phyloP scores from a whole-genome alignment of 257 asterid species.

The Datura wrightii region DNA sequence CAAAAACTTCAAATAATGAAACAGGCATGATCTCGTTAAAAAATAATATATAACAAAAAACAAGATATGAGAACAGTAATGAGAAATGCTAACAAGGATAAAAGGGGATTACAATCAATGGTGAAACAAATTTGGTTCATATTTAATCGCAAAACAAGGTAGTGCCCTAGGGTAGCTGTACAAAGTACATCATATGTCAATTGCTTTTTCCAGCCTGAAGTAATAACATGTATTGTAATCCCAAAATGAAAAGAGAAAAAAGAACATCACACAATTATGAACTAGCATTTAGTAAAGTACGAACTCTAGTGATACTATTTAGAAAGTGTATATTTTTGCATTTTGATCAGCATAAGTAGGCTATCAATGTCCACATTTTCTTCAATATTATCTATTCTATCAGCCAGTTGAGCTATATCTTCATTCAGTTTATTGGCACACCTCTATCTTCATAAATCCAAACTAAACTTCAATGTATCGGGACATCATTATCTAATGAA shows the following conservation, averaged over 20 bases:
- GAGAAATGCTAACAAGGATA: not conserved
- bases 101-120: not conserved
- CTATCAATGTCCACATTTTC: conserved; percentile 1
- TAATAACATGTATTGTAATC: not conserved
- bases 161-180: not conserved
- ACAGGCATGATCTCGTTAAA: conserved; percentile 40
- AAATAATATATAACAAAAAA: conserved; percentile 22
- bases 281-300: not conserved
- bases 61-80: not conserved
- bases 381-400: not conserved
- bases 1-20: conserved; percentile 62
- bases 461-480: too few species aligned
- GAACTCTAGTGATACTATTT: not conserved
- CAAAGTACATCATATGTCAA: not conserved
- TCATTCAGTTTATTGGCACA: not conserved
- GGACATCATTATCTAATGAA: not conserved
- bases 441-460: not conserved
- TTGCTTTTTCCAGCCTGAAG: not conserved
- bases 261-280: not conserved
- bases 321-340: not conserved
- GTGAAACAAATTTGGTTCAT: conserved; percentile 26
- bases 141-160: not conserved
- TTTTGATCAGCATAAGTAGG: conserved; percentile 2
- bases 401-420: conserved; percentile 15
- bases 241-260: not conserved